Conservation (phyloP, 179 eudicot genomes). For the Spergularia azorica region DNA sequence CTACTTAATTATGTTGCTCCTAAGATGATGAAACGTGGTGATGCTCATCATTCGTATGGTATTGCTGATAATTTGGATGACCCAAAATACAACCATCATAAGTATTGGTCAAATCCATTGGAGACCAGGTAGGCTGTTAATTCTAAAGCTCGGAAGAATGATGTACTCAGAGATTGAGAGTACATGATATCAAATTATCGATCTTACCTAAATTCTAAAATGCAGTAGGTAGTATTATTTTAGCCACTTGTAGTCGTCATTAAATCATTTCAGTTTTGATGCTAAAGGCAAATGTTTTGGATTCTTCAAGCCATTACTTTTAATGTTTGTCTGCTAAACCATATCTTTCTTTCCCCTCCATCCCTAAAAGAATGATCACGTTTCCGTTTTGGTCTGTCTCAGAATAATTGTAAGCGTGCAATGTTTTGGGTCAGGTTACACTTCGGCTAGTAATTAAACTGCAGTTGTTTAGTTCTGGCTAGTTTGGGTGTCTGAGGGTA, state of each 20-base stretch:
- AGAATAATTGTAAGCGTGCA: no score
- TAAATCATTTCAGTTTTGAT: not conserved
- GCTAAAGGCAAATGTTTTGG: not conserved
- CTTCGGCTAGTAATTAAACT: no score
- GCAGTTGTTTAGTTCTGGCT: no score
- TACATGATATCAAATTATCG: not conserved
- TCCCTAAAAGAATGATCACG: no score
- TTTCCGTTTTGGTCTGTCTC: no score
- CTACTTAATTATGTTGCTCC: conserved; percentile 90
- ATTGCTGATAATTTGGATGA: conserved; percentile 93
- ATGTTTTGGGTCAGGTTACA: no score
- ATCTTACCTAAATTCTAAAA: not conserved
- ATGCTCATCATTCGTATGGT: conserved; percentile 89
- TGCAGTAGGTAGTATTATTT: not conserved
- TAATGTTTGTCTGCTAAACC: no score
- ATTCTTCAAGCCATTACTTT: no score
- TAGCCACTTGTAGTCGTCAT: not conserved
- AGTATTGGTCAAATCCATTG: conserved; percentile 94
- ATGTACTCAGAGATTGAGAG: not conserved
- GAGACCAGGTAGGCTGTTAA: conserved; percentile 66
- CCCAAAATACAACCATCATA: conserved; percentile 68
- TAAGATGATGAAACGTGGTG: conserved; percentile 95
- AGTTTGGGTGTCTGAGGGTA: no score
- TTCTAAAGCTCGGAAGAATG: conserved; percentile 2
- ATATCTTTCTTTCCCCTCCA: no score